Evolutionary conservation across 345 rosid species (phyloP).

Genomic region (Linum usitatissimum): DNA sequence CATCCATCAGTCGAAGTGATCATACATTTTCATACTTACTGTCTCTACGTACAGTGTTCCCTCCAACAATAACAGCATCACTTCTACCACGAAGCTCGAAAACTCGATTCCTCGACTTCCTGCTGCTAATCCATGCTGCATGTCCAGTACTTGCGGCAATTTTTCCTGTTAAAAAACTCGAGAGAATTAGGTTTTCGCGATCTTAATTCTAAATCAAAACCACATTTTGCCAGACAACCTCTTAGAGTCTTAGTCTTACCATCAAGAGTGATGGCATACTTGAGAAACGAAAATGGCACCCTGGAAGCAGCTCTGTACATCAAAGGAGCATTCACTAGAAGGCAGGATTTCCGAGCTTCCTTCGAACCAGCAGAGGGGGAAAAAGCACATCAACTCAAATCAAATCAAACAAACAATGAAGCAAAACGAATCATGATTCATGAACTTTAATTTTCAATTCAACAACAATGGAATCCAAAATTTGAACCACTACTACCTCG

Average conservation of each 20-base stretch:
- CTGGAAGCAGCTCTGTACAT: constrained; percentile 72
- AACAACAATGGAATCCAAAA: not conserved
- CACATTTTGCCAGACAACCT: too few species aligned
- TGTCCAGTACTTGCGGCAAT: constrained; percentile 90
- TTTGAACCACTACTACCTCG: constrained; percentile 37
- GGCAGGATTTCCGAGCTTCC: constrained; percentile 79
- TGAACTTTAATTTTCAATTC: not conserved
- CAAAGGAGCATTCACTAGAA: constrained; percentile 79
- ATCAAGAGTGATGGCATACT: constrained; percentile 97
- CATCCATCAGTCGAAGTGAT: not conserved
- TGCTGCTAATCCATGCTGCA: constrained; percentile 93
- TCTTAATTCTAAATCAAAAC: too few species aligned
- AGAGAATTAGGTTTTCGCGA: constrained; percentile 2
- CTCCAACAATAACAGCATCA: constrained; percentile 89
- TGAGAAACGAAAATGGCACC: constrained; percentile 80
- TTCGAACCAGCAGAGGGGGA: constrained; percentile 4
- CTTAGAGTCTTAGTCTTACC: constrained; percentile 49
- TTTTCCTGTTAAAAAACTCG: constrained; percentile 47
- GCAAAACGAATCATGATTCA: too few species aligned
- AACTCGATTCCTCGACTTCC: constrained; percentile 63
- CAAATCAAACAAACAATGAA: not conserved
- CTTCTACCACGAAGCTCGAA: constrained; percentile 76
- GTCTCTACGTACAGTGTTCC: constrained; percentile 79
- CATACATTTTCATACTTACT: constrained; percentile 30
- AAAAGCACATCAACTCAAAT: not conserved